phyloP scores from a whole-genome alignment of 2,329 filamentous ascomycete species.

The Fusarium pseudocircinatum region DNA sequence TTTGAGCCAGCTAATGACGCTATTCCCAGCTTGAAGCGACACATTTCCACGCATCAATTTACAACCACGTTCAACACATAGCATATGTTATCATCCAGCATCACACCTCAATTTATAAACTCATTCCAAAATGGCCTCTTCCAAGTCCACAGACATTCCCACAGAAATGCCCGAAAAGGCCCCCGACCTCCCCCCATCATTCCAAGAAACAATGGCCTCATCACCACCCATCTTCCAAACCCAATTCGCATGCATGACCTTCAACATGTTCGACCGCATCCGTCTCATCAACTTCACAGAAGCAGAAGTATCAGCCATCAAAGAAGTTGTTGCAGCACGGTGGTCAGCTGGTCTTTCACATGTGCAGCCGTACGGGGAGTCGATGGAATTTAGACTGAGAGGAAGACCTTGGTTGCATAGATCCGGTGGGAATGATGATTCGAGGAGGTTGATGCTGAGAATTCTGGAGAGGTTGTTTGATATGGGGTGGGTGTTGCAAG shows the following conservation, averaged over 20 bases:
- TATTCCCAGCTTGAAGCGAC: not conserved
- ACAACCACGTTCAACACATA: no score
- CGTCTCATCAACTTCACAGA: conserved; percentile 18
- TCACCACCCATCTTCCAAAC: not conserved
- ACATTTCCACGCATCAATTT: not conserved
- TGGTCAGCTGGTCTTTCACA: conserved; percentile 3
- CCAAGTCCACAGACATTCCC: not conserved
- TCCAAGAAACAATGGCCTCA: conserved; percentile 16
- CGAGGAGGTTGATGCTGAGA: conserved; percentile 1
- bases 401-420: conserved; percentile 8
- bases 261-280: conserved; percentile 7
- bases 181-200: conserved; percentile 1
- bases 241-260: conserved; percentile 14
- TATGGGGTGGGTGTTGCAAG: conserved; percentile 23
- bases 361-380: not conserved
- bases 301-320: not conserved
- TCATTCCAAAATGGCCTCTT: not conserved
- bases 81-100: no score
- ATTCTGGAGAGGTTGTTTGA: conserved; percentile 19
- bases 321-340: not conserved
- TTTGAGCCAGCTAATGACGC: not conserved
- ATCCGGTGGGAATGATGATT: conserved; percentile 12
- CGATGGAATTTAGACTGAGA: conserved; percentile 1
- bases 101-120: no score
- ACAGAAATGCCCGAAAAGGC: not conserved